These are phyloP conservation scores for Trichoderma atroviride DNA, from an alignment of 2,329 filamentous ascomycete genomes.

Conservation along the genomic window DNA sequence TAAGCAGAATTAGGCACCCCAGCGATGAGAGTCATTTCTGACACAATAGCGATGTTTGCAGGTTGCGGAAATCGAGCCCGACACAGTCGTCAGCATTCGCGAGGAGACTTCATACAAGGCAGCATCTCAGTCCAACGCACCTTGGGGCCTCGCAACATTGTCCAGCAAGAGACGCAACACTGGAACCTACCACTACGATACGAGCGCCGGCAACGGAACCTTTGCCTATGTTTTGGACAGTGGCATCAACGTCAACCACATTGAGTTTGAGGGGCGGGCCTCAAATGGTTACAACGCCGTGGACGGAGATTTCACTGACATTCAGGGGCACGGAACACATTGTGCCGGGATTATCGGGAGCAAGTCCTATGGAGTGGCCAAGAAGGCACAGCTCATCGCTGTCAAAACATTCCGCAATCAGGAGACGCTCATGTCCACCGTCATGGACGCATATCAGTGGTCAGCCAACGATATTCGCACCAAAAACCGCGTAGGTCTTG, in stretches of 20 bases:
- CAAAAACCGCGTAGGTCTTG: conserved; percentile 39
- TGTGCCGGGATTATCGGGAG: conserved; percentile 50
- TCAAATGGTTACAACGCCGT: conserved; percentile 42
- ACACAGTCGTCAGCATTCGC: conserved; percentile 22
- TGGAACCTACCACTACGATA: conserved; percentile 46
- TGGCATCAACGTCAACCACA: conserved; percentile 52
- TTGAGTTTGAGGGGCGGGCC: conserved; percentile 49
- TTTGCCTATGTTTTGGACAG: conserved; percentile 60
- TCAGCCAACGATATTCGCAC: conserved; percentile 1
- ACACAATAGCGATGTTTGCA: not conserved
- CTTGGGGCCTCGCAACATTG: conserved; percentile 51
- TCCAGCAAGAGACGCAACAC: conserved; percentile 44
- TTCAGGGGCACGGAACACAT: conserved; percentile 52
- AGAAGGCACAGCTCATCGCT: conserved; percentile 41
- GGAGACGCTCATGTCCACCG: conserved; percentile 28
- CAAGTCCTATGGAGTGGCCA: conserved; percentile 50
- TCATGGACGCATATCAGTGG: conserved; percentile 40
- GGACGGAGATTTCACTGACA: conserved; percentile 40
- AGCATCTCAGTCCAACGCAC: conserved; percentile 40
- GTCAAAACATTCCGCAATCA: conserved; percentile 49
- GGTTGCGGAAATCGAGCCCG: conserved; percentile 9
- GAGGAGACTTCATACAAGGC: conserved; percentile 35
- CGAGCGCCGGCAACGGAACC: conserved; percentile 44
- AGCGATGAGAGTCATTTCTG: not conserved
- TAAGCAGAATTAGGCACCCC: conserved; percentile 30